phyloP scores from a whole-genome alignment of 2,329 filamentous ascomycete species.

The Paracoccidioides lutzii region DNA sequence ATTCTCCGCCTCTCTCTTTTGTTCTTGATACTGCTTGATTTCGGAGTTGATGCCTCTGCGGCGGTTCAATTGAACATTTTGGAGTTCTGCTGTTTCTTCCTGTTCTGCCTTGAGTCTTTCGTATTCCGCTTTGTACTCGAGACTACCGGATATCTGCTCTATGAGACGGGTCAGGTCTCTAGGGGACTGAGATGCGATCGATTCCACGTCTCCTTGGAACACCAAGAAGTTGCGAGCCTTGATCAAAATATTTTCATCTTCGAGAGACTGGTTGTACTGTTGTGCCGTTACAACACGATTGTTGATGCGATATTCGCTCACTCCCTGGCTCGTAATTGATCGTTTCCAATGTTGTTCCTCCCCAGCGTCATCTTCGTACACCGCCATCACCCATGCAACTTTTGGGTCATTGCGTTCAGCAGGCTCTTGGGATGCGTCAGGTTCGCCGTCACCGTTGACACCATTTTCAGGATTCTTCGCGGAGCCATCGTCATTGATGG shows the following conservation, averaged over 20 bases:
- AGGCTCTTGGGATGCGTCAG: conserved; percentile 47
- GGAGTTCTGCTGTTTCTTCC: conserved; percentile 77
- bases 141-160: conserved; percentile 91
- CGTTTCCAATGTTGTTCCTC: conserved; percentile 95
- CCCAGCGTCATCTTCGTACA: conserved; percentile 93
- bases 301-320: conserved; percentile 95
- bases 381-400: conserved; percentile 97
- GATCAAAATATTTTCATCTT: conserved; percentile 91
- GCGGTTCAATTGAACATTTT: conserved; percentile 75
- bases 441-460: conserved; percentile 51
- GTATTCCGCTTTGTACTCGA: conserved; percentile 91
- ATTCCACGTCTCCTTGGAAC: conserved; percentile 95
- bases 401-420: conserved; percentile 65
- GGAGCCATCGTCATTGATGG: conserved; percentile 84
- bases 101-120: conserved; percentile 77
- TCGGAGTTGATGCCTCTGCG: conserved; percentile 93
- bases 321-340: conserved; percentile 73
- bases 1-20: conserved; percentile 88
- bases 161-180: conserved; percentile 88
- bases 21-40: conserved; percentile 93
- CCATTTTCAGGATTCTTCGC: conserved; percentile 46
- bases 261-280: conserved; percentile 85
- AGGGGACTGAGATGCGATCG: conserved; percentile 87
- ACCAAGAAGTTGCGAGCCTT: conserved; percentile 96
- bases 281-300: conserved; percentile 76